phyloP scores from a whole-genome alignment of 306 rosid genomes.

The Heteromeles arbutifolia region DNA sequence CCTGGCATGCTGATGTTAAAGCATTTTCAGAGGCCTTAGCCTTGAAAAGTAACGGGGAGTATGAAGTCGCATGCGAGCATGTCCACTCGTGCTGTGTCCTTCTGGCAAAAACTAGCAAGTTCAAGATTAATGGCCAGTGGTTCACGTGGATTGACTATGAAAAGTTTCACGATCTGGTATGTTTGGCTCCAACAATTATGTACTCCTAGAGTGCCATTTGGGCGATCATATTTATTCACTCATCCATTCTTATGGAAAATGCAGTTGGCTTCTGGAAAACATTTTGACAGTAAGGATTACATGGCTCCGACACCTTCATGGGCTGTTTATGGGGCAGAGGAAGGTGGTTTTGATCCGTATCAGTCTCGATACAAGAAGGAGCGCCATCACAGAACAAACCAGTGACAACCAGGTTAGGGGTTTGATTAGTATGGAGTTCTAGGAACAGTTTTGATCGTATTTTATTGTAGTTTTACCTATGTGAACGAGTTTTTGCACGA shows the following conservation, averaged over 20 bases:
- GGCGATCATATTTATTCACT: not conserved
- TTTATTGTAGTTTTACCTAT: slow-evolving; percentile 12
- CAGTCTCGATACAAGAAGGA: slow-evolving; percentile 79
- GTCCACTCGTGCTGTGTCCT: slow-evolving; percentile 95
- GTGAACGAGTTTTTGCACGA: not conserved
- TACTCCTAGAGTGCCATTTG: slow-evolving; percentile 5
- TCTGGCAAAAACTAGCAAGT: slow-evolving; percentile 77
- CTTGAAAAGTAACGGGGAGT: slow-evolving; percentile 68
- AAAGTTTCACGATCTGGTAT: slow-evolving; percentile 89
- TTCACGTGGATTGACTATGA: slow-evolving; percentile 95
- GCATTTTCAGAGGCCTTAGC: slow-evolving; percentile 84
- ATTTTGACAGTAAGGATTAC: slow-evolving; percentile 71
- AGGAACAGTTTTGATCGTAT: slow-evolving; percentile 17
- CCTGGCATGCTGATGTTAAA: slow-evolving; percentile 96
- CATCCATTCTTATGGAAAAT: slow-evolving; percentile 19
- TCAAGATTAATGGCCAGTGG: slow-evolving; percentile 85
- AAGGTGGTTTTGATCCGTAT: slow-evolving; percentile 90
- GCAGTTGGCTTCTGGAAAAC: slow-evolving; percentile 84
- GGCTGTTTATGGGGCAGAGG: slow-evolving; percentile 88
- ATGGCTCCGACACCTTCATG: slow-evolving; percentile 89
- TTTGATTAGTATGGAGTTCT: slow-evolving; percentile 2
- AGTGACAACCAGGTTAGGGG: slow-evolving; percentile 40
- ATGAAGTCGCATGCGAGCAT: slow-evolving; percentile 95
- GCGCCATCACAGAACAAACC: slow-evolving; percentile 71
- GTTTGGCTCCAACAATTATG: slow-evolving; percentile 9